These are phyloP conservation scores for Ampelocalamus luodianensis DNA, from an alignment of 176 grass and related monocot genomes.

Conservation along the genomic window DNA sequence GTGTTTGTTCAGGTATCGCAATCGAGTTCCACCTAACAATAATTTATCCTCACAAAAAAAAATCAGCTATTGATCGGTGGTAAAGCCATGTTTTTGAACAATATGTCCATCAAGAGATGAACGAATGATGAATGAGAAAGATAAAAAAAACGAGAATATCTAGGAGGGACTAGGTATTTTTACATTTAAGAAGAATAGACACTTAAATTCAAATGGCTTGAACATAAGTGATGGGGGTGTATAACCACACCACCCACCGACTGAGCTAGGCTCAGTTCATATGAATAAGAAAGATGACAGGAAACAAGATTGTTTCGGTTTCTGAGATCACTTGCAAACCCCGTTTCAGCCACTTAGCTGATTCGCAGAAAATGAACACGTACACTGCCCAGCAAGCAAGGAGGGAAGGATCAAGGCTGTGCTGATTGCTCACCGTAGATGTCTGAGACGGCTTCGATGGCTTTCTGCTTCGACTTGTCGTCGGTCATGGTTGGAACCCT, in stretches of 20 bases:
- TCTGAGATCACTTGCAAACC: background rate
- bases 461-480: slow-evolving; percentile 82
- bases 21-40: background rate
- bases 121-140: background rate
- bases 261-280: too few relatives aligned
- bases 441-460: slow-evolving; percentile 81
- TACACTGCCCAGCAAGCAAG: background rate
- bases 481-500: slow-evolving; percentile 77
- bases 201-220: too few relatives aligned
- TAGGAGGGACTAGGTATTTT: too few relatives aligned
- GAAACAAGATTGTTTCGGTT: background rate
- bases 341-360: background rate
- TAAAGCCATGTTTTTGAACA: background rate
- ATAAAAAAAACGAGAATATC: too few relatives aligned
- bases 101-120: background rate
- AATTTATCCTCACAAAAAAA: background rate
- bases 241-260: too few relatives aligned
- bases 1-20: slow-evolving; percentile 12
- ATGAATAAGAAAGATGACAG: background rate
- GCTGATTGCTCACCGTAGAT: slow-evolving; percentile 63
- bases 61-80: background rate
- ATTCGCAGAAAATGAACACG: background rate
- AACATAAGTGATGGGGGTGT: too few relatives aligned
- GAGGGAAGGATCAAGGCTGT: background rate
- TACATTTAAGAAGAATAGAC: too few relatives aligned